phyloP scores from a whole-genome alignment of 1,139 yeast genomes.

The Geotrichum bryndzae region DNA sequence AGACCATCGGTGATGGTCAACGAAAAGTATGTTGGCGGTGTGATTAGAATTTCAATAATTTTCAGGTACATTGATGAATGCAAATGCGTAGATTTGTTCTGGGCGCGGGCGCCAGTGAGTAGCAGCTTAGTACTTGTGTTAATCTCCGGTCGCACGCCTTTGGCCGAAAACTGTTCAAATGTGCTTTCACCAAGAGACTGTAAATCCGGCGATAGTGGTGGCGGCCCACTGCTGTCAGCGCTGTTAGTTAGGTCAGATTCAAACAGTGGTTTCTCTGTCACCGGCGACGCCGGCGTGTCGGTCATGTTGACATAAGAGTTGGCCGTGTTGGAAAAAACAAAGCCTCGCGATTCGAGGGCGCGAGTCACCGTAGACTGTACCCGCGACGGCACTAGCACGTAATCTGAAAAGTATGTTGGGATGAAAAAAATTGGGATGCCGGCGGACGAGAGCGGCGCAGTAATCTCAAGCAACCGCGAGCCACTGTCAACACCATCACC shows the following conservation, averaged over 20 bases:
- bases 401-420: slow-evolving; percentile 61
- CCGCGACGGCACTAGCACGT: slow-evolving; percentile 52
- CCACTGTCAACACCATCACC: slow-evolving; percentile 56
- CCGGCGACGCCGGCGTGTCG: slow-evolving; percentile 8
- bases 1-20: slow-evolving; percentile 52
- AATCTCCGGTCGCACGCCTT: slow-evolving; percentile 37
- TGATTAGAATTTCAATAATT: slow-evolving; percentile 28
- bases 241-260: not conserved
- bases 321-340: slow-evolving; percentile 41
- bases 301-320: slow-evolving; percentile 26
- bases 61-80: slow-evolving; percentile 25
- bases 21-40: slow-evolving; percentile 50
- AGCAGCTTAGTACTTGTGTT: slow-evolving; percentile 42
- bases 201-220: slow-evolving; percentile 9
- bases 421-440: slow-evolving; percentile 57
- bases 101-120: slow-evolving; percentile 58
- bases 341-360: slow-evolving; percentile 42
- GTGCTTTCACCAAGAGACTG: slow-evolving; percentile 35
- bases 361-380: slow-evolving; percentile 43
- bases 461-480: slow-evolving; percentile 50
- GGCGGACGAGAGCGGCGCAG: slow-evolving; percentile 55
- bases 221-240: slow-evolving; percentile 1
- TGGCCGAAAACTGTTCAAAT: slow-evolving; percentile 38
- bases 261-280: not conserved
- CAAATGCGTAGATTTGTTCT: slow-evolving; percentile 21